Conservation (phyloP, 805 yeast species). For the Zygosaccharomyces lentus region DNA sequence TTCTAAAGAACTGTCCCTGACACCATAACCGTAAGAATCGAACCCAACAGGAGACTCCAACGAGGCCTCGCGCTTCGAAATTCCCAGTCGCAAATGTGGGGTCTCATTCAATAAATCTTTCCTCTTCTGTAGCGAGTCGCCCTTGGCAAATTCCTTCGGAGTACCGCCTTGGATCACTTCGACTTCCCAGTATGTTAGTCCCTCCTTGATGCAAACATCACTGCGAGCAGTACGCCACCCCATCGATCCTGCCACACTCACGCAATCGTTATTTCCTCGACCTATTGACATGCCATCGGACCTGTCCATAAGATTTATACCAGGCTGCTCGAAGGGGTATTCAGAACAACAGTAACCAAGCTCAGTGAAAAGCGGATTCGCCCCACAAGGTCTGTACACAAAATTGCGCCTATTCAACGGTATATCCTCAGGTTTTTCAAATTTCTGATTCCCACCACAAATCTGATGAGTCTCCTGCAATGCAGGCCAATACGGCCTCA, state of each 20-base stretch:
- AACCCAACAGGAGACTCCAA: constrained; percentile 94
- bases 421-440: constrained; percentile 54
- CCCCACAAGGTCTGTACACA: constrained; percentile 73
- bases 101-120: constrained; percentile 31
- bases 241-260: constrained; percentile 49
- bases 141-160: constrained; percentile 33
- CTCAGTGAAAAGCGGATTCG: constrained; percentile 55
- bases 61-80: constrained; percentile 80
- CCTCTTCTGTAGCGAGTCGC: constrained; percentile 11
- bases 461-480: constrained; percentile 18
- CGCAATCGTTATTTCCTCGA: constrained; percentile 30
- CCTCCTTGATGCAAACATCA: constrained; percentile 72
- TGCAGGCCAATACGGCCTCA: constrained; percentile 25
- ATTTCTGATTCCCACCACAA: constrained; percentile 7
- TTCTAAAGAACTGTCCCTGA: constrained; percentile 75
- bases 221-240: constrained; percentile 84
- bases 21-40: constrained; percentile 90
- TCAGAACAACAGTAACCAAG: constrained; percentile 70
- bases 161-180: constrained; percentile 42
- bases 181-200: constrained; percentile 76
- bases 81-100: constrained; percentile 74
- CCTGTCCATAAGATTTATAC: constrained; percentile 47
- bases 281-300: constrained; percentile 51
- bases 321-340: constrained; percentile 48
- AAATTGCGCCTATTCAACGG: constrained; percentile 79